Percentiles rank a stretch among this genome's conserved stretches.
Conservation (phyloP, 257 asterid species). For the Fraxinus cuspidata region DNA sequence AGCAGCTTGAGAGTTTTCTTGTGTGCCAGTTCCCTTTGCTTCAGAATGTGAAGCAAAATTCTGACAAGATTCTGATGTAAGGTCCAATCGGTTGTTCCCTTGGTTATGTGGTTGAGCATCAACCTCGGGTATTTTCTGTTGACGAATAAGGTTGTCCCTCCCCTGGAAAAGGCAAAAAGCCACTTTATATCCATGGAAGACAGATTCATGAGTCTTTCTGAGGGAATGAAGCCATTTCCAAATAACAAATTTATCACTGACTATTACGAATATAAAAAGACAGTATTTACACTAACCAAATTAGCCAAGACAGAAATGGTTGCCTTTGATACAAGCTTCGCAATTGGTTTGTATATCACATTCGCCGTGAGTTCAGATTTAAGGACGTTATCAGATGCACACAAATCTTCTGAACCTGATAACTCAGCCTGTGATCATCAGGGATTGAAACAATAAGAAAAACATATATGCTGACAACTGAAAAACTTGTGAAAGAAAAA, state of each 20-base stretch:
- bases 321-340: constrained; percentile 66
- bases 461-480: background rate
- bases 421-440: constrained; percentile 43
- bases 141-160: constrained; percentile 25
- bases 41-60: constrained; percentile 21
- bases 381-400: constrained; percentile 33
- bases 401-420: constrained; percentile 33
- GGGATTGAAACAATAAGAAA: constrained; percentile 11
- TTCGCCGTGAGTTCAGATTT: constrained; percentile 36
- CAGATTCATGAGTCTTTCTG: background rate
- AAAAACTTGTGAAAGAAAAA: background rate
- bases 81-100: constrained; percentile 27
- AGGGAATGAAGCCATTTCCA: constrained; percentile 4
- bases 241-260: constrained; percentile 1
- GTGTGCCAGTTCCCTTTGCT: constrained; percentile 19
- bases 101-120: constrained; percentile 28
- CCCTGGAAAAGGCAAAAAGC: constrained; percentile 36
- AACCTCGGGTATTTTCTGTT: constrained; percentile 33
- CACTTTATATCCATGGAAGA: background rate
- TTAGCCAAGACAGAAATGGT: constrained; percentile 63
- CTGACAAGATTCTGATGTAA: constrained; percentile 24
- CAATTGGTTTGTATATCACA: constrained; percentile 69
- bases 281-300: constrained; percentile 48
- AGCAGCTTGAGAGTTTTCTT: constrained; percentile 39
- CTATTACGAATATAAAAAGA: background rate